These are phyloP conservation scores for Penicillium sp. DNA, from an alignment of 2,329 filamentous ascomycete genomes.

Conservation along the genomic window DNA sequence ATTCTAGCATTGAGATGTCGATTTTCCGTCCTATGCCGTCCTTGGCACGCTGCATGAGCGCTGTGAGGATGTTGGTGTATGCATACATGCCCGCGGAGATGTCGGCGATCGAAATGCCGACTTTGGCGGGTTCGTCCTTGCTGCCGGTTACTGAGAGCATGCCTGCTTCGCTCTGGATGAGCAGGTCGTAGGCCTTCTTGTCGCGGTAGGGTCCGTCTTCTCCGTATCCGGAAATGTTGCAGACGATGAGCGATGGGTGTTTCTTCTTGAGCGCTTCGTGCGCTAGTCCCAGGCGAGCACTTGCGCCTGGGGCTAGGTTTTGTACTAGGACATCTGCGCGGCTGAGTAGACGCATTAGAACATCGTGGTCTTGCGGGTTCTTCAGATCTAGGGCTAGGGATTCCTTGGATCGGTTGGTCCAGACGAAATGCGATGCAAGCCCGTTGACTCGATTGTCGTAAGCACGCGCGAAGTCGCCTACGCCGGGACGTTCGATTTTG, in stretches of 20 bases:
- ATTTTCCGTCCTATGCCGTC: constrained; percentile 48
- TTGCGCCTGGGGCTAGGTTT: constrained; percentile 51
- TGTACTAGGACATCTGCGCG: constrained; percentile 52
- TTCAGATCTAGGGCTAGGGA: constrained; percentile 52
- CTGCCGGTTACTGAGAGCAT: constrained; percentile 51
- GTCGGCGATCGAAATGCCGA: constrained; percentile 54
- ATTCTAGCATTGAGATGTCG: constrained; percentile 57
- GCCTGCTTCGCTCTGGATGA: constrained; percentile 54
- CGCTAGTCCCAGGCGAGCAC: constrained; percentile 46
- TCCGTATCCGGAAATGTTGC: constrained; percentile 54
- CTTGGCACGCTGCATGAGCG: constrained; percentile 47
- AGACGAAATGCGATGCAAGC: constrained; percentile 53
- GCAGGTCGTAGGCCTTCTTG: constrained; percentile 55
- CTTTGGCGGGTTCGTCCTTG: constrained; percentile 43
- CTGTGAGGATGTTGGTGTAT: constrained; percentile 50
- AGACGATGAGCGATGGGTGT: constrained; percentile 49
- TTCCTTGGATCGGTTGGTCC: constrained; percentile 54
- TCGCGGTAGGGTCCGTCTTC: constrained; percentile 49
- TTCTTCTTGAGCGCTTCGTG: constrained; percentile 40
- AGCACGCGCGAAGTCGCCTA: constrained; percentile 51
- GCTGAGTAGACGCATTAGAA: constrained; percentile 43
- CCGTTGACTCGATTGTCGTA: constrained; percentile 51
- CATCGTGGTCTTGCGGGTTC: constrained; percentile 36
- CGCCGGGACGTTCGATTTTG: constrained; percentile 51
- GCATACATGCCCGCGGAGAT: constrained; percentile 54